phyloP scores from a whole-genome alignment of 1,284 basidiomycete species.

The Mycena sp. region DNA sequence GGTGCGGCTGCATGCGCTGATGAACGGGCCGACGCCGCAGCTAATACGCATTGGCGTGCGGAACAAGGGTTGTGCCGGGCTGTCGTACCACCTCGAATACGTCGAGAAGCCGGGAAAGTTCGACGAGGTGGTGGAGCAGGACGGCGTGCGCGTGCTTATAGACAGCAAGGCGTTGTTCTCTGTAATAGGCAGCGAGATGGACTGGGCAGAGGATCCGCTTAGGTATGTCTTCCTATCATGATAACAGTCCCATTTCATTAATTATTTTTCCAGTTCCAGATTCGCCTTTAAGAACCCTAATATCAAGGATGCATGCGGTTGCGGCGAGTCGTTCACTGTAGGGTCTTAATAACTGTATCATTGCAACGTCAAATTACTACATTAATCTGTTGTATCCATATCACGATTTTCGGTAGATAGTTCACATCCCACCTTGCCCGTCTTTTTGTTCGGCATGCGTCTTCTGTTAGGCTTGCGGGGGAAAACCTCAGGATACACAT shows the following conservation, averaged over 20 bases:
- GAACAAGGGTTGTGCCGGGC: conserved; percentile 99
- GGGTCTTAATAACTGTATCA: conserved; percentile 33
- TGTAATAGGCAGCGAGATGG: conserved; percentile 99
- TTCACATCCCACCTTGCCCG: neutral
- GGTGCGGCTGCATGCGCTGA: conserved; percentile 72
- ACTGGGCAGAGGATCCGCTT: conserved; percentile 94
- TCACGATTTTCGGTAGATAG: conserved; percentile 1
- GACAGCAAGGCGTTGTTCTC: conserved; percentile 98
- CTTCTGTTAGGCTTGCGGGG: too few species aligned
- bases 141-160: conserved; percentile 93
- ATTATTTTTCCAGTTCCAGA: conserved; percentile 68
- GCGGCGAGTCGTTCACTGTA: conserved; percentile 90
- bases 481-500: neutral
- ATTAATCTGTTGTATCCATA: conserved; percentile 28
- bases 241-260: neutral
- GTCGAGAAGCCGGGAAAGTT: conserved; percentile 92
- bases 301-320: conserved; percentile 93
- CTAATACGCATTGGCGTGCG: conserved; percentile 95
- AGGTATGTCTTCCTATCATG: conserved; percentile 61
- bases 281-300: conserved; percentile 94
- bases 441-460: conserved; percentile 9
- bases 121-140: conserved; percentile 98
- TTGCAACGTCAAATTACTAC: conserved; percentile 13
- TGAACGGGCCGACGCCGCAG: conserved; percentile 86
- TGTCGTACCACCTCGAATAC: conserved; percentile 98